Base-by-base conservation (phyloP, 257 asterid genomes). In the Solanum habrochaites region DNA sequence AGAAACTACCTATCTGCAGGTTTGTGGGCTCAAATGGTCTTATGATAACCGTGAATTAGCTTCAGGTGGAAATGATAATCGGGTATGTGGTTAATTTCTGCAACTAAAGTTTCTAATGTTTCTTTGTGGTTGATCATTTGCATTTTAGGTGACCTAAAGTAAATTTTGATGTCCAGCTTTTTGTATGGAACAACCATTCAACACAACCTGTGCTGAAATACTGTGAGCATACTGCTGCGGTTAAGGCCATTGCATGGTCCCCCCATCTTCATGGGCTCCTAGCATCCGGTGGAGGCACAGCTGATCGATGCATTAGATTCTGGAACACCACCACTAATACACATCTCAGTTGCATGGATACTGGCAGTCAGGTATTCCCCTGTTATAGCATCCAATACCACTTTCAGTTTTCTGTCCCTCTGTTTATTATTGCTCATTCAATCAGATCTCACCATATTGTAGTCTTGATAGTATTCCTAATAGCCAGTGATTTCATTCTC, bases 1-100 rank as follows among this genome's bases (percentile, higher is more conserved):
- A 77, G 49, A 69, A 43, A 40, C 27, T 85, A 75, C 92, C 13
- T 86, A 15, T 69, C 69, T 86, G 20, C 88, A 97, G 99, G 99
- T 97, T 87, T 97, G 99, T 92, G 99, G 99, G 85, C 93, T 97
- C 91, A 97, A 95, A 94, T 97, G 99, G 99, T 97, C 99, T 18
- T 93, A 93, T 86, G 99, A 97, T 90, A 95, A 92, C 91, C 95
- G 98, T 43, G 97, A 97, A 90, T 91, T 97, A 90, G 99, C 99
- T 88, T 97, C 99, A 2, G 99, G 99, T 87, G 99, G 99, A 90
- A 97, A 95, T 90, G 99, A 97, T 88, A 95, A 95, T 87, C 88
- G 95, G 80, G 99, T 97, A 91, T 90, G 98, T 47, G 7, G 69
- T 80, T 80, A 8, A 18, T 80, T 12, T 47, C 67, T 29, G 13